phyloP scores from a whole-genome alignment of 352 stramenopile species.

The Pythium myriotylum region DNA sequence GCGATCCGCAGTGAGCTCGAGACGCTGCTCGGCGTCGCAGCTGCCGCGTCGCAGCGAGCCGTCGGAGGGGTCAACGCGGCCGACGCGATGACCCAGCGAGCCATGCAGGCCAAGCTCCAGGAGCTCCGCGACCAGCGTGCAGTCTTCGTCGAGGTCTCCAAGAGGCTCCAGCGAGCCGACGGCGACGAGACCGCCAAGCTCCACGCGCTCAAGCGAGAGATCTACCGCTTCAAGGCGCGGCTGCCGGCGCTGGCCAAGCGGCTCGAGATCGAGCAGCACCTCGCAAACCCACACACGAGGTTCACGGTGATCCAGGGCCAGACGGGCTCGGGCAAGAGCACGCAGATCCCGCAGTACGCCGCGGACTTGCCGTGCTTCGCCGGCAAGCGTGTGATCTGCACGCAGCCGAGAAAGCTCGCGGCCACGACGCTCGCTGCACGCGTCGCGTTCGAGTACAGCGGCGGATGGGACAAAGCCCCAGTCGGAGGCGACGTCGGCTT shows the following conservation, averaged over 20 bases:
- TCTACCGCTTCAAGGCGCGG: conserved; percentile 21
- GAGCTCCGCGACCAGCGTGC: conserved; percentile 23
- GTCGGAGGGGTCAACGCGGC: conserved; percentile 3
- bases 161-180: background rate
- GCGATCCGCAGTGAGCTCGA: conserved; percentile 16
- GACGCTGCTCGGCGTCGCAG: background rate
- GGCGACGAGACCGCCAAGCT: background rate
- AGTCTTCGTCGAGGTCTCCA: conserved; percentile 19
- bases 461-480: conserved; percentile 16
- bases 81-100: conserved; percentile 17
- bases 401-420: conserved; percentile 30
- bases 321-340: conserved; percentile 33
- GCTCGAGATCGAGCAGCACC: conserved; percentile 24
- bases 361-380: conserved; percentile 26
- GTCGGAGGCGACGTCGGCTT: conserved; percentile 26
- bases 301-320: conserved; percentile 31
- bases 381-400: conserved; percentile 29
- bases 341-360: conserved; percentile 32
- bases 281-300: conserved; percentile 1
- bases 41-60: conserved; percentile 6
- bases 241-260: conserved; percentile 29
- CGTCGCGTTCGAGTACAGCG: conserved; percentile 29
- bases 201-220: conserved; percentile 22
- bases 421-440: conserved; percentile 29
- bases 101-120: conserved; percentile 22